Evolutionary conservation across 495 filamentous ascomycete species (phyloP).

Genomic region (Astrothelium macrocarpum): DNA sequence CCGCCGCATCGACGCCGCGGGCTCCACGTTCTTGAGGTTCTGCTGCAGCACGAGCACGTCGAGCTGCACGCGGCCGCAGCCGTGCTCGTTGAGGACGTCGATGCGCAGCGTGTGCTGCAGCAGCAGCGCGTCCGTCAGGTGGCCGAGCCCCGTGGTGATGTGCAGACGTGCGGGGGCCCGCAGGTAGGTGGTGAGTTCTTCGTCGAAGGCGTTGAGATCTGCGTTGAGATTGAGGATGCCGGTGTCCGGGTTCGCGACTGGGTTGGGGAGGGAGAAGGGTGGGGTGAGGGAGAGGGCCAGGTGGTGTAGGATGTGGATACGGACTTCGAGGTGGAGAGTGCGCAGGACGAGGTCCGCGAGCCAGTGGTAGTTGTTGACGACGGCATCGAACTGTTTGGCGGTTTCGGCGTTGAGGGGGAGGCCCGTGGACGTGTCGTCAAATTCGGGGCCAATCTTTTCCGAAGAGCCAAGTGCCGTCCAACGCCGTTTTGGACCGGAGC

Average conservation of each 20-base stretch:
- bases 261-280: slow-evolving; percentile 60
- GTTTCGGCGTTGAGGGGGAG: slow-evolving; percentile 84
- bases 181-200: slow-evolving; percentile 62
- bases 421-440: slow-evolving; percentile 57
- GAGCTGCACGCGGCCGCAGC: slow-evolving; percentile 71
- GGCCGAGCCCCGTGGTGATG: slow-evolving; percentile 60
- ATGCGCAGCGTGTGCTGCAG: slow-evolving; percentile 52
- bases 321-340: slow-evolving; percentile 78
- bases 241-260: slow-evolving; percentile 68
- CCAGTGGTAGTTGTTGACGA: slow-evolving; percentile 66
- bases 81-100: slow-evolving; percentile 61
- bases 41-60: slow-evolving; percentile 93
- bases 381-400: slow-evolving; percentile 76
- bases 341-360: slow-evolving; percentile 67
- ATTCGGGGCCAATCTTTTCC: slow-evolving; percentile 47
- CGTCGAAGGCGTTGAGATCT: slow-evolving; percentile 74
- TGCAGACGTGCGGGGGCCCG: slow-evolving; percentile 52
- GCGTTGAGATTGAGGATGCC: slow-evolving; percentile 67
- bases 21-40: slow-evolving; percentile 84
- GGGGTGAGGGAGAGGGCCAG: slow-evolving; percentile 18
- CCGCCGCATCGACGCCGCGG: slow-evolving; percentile 45
- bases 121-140: slow-evolving; percentile 61
- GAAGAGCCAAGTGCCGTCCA: slow-evolving; percentile 54
- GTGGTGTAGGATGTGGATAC: slow-evolving; percentile 65
- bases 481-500: slow-evolving; percentile 43